Conservation (phyloP, 2,329 filamentous ascomycete genomes). For the Alternaria ventricosa region DNA sequence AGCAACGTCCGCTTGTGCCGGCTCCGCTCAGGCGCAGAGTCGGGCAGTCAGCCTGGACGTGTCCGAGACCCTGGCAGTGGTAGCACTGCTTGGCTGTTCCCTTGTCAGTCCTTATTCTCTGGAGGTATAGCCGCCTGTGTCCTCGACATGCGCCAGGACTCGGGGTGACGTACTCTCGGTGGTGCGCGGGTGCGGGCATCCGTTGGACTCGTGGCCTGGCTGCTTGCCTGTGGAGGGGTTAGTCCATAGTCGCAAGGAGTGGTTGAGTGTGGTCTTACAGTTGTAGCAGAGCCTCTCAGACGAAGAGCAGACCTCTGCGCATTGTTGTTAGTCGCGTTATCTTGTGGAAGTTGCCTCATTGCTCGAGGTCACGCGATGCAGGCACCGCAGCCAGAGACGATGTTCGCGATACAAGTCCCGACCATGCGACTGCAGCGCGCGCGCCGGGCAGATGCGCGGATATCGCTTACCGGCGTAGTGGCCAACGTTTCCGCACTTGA, state of each 20-base stretch:
- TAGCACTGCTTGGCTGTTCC: constrained; percentile 94
- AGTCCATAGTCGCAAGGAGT: constrained; percentile 14
- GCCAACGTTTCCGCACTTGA: constrained; percentile 61
- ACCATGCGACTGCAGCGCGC: constrained; percentile 27
- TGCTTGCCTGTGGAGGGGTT: constrained; percentile 69
- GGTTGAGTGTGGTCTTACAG: constrained; percentile 66
- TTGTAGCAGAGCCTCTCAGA: constrained; percentile 99
- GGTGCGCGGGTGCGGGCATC: constrained; percentile 93
- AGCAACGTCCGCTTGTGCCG: constrained; percentile 86
- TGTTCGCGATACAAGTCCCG: constrained; percentile 22
- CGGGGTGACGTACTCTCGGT: constrained; percentile 73
- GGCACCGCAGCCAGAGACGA: constrained; percentile 9
- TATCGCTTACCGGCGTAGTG: constrained; percentile 58
- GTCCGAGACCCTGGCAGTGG: constrained; percentile 97
- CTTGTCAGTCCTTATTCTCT: constrained; percentile 17
- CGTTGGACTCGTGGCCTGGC: constrained; percentile 95
- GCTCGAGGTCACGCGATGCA: constrained; percentile 28
- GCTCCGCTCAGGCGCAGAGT: constrained; percentile 88
- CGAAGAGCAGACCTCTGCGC: constrained; percentile 89
- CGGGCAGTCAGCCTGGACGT: constrained; percentile 98
- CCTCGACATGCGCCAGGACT: background rate
- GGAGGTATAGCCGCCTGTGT: background rate
- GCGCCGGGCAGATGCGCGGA: constrained; percentile 18
- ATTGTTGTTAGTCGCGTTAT: constrained; percentile 29
- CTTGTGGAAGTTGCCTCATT: constrained; percentile 5